phyloP scores from a whole-genome alignment of 2,329 filamentous ascomycete genomes.

The Scedosporium aurantiacum region DNA sequence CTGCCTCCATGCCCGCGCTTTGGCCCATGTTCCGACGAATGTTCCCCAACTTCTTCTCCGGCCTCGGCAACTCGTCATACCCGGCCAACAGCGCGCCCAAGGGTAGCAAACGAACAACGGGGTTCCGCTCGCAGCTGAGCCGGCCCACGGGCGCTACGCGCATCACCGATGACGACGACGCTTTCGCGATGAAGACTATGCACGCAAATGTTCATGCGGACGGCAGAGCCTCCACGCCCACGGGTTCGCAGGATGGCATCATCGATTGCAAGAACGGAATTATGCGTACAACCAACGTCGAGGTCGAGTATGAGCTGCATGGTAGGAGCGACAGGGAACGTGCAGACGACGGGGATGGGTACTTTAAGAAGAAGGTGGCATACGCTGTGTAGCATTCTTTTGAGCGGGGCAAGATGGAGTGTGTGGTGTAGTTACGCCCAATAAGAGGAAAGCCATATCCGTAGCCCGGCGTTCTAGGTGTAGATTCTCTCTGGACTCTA shows the following conservation, averaged over 20 bases:
- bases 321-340: conserved; percentile 6
- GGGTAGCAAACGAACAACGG: conserved; percentile 2
- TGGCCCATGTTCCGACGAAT: conserved; percentile 23
- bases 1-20: conserved; percentile 25
- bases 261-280: conserved; percentile 10
- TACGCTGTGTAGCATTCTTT: conserved; percentile 7
- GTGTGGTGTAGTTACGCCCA: neutral
- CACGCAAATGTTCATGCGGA: conserved; percentile 7
- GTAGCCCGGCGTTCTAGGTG: neutral
- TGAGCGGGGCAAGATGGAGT: neutral
- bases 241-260: conserved; percentile 11
- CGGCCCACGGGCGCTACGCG: conserved; percentile 7
- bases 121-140: conserved; percentile 8
- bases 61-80: conserved; percentile 13
- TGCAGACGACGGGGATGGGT: neutral
- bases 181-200: conserved; percentile 12
- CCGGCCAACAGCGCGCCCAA: conserved; percentile 1
- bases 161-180: conserved; percentile 8
- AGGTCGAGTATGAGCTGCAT: conserved; percentile 9
- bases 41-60: conserved; percentile 16
- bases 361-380: conserved; percentile 7
- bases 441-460: neutral
- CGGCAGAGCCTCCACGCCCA: conserved; percentile 9
- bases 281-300: conserved; percentile 11
- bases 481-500: neutral